Evolutionary conservation across 805 yeast genomes (phyloP).

Genomic region (Cyberlindnera americana): DNA sequence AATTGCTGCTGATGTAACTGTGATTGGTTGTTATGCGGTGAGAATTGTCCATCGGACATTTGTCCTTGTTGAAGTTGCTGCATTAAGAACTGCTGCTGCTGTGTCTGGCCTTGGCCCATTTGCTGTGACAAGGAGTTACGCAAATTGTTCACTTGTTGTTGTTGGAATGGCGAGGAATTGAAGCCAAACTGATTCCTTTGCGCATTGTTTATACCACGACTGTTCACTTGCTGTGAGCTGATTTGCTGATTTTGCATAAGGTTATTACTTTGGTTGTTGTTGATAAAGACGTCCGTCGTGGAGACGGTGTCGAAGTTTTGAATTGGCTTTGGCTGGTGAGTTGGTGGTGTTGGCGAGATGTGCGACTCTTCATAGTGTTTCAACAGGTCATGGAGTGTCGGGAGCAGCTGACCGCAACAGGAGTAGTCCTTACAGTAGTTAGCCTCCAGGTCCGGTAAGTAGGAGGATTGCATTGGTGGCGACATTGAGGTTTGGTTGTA

Average conservation of each 20-base stretch:
- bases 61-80: constrained; percentile 15
- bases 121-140: constrained; percentile 17
- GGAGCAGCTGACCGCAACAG: constrained; percentile 91
- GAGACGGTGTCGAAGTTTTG: constrained; percentile 84
- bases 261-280: constrained; percentile 29
- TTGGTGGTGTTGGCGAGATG: constrained; percentile 59
- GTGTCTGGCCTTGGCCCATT: constrained; percentile 11
- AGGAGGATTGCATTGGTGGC: constrained; percentile 67
- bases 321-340: constrained; percentile 43
- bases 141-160: constrained; percentile 15
- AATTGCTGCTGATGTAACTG: constrained; percentile 17
- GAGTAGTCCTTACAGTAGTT: constrained; percentile 95
- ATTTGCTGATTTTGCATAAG: constrained; percentile 19
- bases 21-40: constrained; percentile 20
- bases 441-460: constrained; percentile 89
- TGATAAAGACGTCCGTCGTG: constrained; percentile 86
- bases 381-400: constrained; percentile 88
- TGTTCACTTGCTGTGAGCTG: constrained; percentile 9
- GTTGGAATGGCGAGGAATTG: constrained; percentile 12
- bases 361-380: constrained; percentile 97
- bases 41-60: constrained; percentile 17
- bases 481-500: constrained; percentile 35
- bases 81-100: constrained; percentile 13
- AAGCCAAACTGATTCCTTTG: constrained; percentile 23
- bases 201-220: constrained; percentile 9